phyloP scores from a whole-genome alignment of 371 early-diverging fungal species.

The Chytridiales sp. region DNA sequence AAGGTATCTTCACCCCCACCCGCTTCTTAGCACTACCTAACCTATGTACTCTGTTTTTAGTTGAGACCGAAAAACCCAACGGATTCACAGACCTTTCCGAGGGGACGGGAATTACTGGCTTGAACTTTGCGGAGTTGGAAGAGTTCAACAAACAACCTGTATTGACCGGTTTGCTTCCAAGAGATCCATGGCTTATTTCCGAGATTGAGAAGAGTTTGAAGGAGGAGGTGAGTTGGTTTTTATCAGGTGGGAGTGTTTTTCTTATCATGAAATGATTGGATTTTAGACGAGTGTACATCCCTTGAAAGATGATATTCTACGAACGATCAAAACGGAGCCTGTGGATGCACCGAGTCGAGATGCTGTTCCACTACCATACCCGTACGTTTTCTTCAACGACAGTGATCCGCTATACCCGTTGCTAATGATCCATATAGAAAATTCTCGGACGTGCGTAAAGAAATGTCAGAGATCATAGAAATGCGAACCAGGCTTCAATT shows the following conservation, averaged over 20 bases:
- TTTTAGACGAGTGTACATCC: neutral
- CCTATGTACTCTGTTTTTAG: constrained; percentile 3
- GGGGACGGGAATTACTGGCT: constrained; percentile 75
- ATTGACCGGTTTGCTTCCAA: constrained; percentile 60
- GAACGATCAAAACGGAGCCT: constrained; percentile 44
- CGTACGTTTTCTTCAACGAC: too few species aligned
- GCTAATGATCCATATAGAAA: constrained; percentile 35
- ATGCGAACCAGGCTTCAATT: constrained; percentile 76
- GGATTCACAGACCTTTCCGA: constrained; percentile 50
- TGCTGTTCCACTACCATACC: constrained; percentile 69
- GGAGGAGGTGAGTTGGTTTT: constrained; percentile 33
- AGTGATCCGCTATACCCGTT: constrained; percentile 4
- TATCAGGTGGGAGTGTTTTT: neutral
- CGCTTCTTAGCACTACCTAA: neutral
- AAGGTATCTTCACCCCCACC: constrained; percentile 49
- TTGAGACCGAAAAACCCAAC: constrained; percentile 13
- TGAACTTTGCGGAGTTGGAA: constrained; percentile 74
- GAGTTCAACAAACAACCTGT: constrained; percentile 77
- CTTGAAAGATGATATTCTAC: constrained; percentile 29
- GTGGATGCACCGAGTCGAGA: constrained; percentile 55
- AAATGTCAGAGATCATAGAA: constrained; percentile 80
- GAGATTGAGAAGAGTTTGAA: constrained; percentile 54
- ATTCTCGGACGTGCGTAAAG: constrained; percentile 60
- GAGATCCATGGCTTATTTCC: constrained; percentile 52
- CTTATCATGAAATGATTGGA: neutral